Percentiles rank a stretch among this genome's conserved stretches.
Evolutionary conservation across 1,284 basidiomycete species (phyloP).

Genomic region (Ganoderma multipileum): DNA sequence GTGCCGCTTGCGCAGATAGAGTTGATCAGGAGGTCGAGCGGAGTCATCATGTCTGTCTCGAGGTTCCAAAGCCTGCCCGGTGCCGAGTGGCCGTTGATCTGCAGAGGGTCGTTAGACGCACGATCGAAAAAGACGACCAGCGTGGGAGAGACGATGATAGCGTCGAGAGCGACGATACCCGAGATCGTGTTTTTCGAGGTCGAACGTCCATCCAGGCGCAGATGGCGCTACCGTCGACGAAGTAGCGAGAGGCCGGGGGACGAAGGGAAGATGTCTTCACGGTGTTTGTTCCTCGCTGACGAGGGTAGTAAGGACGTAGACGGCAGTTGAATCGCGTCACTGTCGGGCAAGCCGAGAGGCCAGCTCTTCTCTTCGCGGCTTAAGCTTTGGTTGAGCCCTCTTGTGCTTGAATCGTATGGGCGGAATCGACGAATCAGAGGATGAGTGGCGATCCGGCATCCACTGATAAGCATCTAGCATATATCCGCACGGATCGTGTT

Average conservation of each 20-base stretch:
- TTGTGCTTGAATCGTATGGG: too few relatives aligned
- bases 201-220: conserved; percentile 13
- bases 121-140: conserved; percentile 53
- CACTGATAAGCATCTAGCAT: too few relatives aligned
- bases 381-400: too few relatives aligned
- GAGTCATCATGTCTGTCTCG: conserved; percentile 34
- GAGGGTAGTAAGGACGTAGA: too few relatives aligned
- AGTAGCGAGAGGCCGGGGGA: background rate
- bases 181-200: conserved; percentile 42
- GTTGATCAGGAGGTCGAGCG: conserved; percentile 15
- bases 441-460: too few relatives aligned
- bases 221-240: conserved; percentile 9
- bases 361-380: too few relatives aligned
- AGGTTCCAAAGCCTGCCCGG: conserved; percentile 30
- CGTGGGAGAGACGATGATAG: conserved; percentile 51
- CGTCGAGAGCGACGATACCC: conserved; percentile 54
- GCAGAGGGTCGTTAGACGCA: conserved; percentile 42
- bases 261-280: background rate
- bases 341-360: too few relatives aligned
- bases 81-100: conserved; percentile 16
- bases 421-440: too few relatives aligned
- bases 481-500: too few relatives aligned
- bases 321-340: too few relatives aligned
- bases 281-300: too few relatives aligned
- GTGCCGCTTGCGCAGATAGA: conserved; percentile 36